Evolutionary conservation across 345 rosid genomes (phyloP), one percentile per base, ranked within the genome.

Genomic region (Bruguiera parviflora): DNA sequence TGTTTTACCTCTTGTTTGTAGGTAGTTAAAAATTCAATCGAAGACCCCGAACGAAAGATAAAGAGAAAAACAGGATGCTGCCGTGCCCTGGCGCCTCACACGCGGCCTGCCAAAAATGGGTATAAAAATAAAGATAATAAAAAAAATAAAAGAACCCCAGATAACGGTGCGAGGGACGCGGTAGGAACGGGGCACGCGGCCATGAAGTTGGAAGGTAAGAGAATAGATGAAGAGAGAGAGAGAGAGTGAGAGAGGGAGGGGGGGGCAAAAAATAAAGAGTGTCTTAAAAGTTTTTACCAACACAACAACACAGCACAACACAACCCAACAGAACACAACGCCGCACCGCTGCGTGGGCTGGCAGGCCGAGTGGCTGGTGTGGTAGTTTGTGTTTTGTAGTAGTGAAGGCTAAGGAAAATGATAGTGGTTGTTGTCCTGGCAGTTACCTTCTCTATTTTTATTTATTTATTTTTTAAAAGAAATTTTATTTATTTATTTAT

Each of bases 371-470:
- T 21, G 27, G 21, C 22, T 18, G 49, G 15, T 13, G 49, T 43
- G 18, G 49, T 43, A 11, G 46, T 66, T 56, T 61, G 25, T 28
- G 33, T n/a, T 22, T 27, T 27, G 43, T 4, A 8, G 81, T 39
- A 83, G 88, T 88, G 95, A 84, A 85, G 84, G 73, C 79, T 25
- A 88, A 84, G 92, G 86, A 87, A 88, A 87, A 75, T 80, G 83
- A 85, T 75, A 76, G 84, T 84, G 83, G 88, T 74, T 69, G 85
- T 81, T 85, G 87, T 84, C 84, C 67, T 64, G 71, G 84, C 82
- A 64, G 87, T 82, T 83, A 73, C 70, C 74, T 70, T 76, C 11
- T 4, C 46, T 28, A 31, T 71, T 43, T 58, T 71, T 57, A 22
- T 53, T 59, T 21, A 56, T 11, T 49, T 56, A n/a, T 6, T 24